phyloP scores from a whole-genome alignment of 164 flowering plant species.

The Santalum album region DNA sequence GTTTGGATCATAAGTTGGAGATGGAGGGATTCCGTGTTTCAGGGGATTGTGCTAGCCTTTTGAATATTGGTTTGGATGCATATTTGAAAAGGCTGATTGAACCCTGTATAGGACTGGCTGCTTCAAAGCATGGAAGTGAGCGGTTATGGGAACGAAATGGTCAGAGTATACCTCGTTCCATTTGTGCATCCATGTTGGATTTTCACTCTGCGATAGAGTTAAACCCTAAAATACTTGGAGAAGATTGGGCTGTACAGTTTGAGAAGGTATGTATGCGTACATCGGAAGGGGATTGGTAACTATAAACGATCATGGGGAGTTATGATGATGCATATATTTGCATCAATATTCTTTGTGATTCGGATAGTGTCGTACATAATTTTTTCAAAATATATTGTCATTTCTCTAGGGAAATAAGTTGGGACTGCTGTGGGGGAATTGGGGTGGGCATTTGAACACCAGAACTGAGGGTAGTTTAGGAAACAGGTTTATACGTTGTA shows the following conservation, averaged over 20 bases:
- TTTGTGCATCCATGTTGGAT: slow-evolving; percentile 42
- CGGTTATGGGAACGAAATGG: slow-evolving; percentile 14
- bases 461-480: slow-evolving; percentile 6
- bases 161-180: slow-evolving; percentile 12
- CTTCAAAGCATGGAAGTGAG: slow-evolving; percentile 28
- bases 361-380: no score
- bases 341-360: not conserved
- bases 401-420: slow-evolving; percentile 13
- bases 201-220: slow-evolving; percentile 62
- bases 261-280: slow-evolving; percentile 47
- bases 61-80: slow-evolving; percentile 65
- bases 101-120: slow-evolving; percentile 52
- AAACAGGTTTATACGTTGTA: slow-evolving; percentile 12
- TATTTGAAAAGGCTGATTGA: slow-evolving; percentile 64
- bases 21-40: slow-evolving; percentile 41
- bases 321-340: not conserved
- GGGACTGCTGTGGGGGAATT: slow-evolving; percentile 7
- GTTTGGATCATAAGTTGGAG: slow-evolving; percentile 50
- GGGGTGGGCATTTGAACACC: slow-evolving; percentile 4
- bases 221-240: slow-evolving; percentile 68
- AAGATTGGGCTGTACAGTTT: slow-evolving; percentile 62
- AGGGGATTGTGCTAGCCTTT: slow-evolving; percentile 45
- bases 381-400: not conserved
- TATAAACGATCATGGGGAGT: not conserved
- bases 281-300: slow-evolving; percentile 19